phyloP scores from a whole-genome alignment of 148 eudicot species.

The Mesembryanthemum crystallinum region DNA sequence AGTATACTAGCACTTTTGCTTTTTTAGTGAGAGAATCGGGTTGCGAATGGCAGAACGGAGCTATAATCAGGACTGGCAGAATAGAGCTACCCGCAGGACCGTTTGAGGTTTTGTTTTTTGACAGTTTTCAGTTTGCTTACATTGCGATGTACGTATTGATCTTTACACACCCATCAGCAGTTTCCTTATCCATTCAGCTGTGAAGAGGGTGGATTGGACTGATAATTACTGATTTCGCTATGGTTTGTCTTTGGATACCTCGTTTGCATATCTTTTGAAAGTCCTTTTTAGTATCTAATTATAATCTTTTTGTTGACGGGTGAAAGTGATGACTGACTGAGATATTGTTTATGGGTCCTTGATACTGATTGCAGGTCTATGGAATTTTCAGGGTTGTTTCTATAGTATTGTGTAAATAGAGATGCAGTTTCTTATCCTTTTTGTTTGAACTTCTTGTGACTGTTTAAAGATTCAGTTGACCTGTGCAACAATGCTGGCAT shows the following conservation, averaged over 20 bases:
- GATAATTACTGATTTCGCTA: not conserved
- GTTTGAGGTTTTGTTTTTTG: not conserved
- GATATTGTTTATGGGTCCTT: not conserved
- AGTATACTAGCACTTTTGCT: not conserved
- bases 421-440: too few species aligned
- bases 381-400: too few species aligned
- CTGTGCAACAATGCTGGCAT: too few species aligned
- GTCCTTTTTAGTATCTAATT: not conserved
- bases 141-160: not conserved
- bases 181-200: not conserved
- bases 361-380: too few species aligned
- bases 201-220: not conserved
- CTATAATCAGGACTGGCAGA: not conserved
- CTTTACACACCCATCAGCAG: not conserved
- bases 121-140: not conserved
- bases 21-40: not conserved
- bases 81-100: not conserved
- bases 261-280: not conserved
- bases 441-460: too few species aligned
- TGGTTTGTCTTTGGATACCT: not conserved
- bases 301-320: not conserved
- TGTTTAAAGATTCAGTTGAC: too few species aligned
- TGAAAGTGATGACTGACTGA: not conserved
- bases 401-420: too few species aligned
- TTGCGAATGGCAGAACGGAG: conserved; percentile 1